Evolutionary conservation across 352 stramenopile species (phyloP).

Genomic region (Pythium biforme): DNA sequence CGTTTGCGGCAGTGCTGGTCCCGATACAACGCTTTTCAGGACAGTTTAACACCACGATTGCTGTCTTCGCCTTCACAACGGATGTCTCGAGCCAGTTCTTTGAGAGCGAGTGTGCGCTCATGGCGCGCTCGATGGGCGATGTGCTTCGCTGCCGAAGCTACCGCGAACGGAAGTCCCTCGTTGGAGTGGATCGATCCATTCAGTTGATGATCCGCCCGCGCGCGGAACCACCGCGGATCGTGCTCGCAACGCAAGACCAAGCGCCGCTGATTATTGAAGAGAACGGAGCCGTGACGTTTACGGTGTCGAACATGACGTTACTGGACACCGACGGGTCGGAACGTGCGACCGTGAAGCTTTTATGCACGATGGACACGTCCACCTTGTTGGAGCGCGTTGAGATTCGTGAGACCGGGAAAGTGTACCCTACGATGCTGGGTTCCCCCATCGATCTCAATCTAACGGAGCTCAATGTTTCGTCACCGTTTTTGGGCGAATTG

Average conservation of each 20-base stretch:
- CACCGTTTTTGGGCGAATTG: neutral
- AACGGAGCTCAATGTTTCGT: neutral
- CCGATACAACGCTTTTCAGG: constrained; percentile 11
- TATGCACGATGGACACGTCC: neutral
- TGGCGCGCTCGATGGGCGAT: constrained; percentile 5
- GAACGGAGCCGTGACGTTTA: constrained; percentile 11
- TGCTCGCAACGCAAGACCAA: neutral
- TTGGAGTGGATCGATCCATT: constrained; percentile 10
- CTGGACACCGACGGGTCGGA: constrained; percentile 19
- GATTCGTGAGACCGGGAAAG: neutral
- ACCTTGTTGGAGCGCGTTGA: constrained; percentile 4
- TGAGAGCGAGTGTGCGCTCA: constrained; percentile 7
- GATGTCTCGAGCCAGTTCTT: constrained; percentile 20
- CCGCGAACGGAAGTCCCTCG: constrained; percentile 22
- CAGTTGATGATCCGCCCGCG: constrained; percentile 14
- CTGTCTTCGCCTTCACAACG: constrained; percentile 10
- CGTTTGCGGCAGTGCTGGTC: constrained; percentile 1
- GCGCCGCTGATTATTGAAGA: constrained; percentile 5
- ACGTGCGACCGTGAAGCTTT: neutral
- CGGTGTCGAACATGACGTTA: constrained; percentile 15
- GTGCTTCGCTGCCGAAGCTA: constrained; percentile 17
- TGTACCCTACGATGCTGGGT: neutral
- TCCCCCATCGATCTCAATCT: neutral
- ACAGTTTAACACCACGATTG: neutral
- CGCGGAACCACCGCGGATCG: constrained; percentile 15